Conservation (phyloP, 2,329 filamentous ascomycete genomes). For the Xylariales sp. region DNA sequence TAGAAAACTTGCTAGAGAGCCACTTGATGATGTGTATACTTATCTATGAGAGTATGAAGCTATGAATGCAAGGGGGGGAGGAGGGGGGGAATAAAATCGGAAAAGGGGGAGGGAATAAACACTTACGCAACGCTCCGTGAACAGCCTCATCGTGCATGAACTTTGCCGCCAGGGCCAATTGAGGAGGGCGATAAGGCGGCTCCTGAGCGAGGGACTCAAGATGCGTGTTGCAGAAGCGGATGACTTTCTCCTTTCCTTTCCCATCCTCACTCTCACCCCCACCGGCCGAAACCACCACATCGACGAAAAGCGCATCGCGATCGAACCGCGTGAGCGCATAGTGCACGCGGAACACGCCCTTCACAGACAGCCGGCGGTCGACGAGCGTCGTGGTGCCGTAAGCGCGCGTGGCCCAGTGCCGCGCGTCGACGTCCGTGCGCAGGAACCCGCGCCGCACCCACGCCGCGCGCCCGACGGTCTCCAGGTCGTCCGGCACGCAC, state of each 20-base stretch:
- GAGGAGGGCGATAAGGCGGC: conserved; percentile 44
- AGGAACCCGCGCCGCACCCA: conserved; percentile 61
- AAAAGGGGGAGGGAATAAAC: background rate
- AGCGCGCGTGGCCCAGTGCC: conserved; percentile 55
- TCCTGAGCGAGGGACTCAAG: conserved; percentile 47
- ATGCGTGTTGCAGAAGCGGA: conserved; percentile 48
- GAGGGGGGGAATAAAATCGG: background rate
- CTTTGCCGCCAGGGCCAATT: conserved; percentile 40
- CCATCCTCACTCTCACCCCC: conserved; percentile 42
- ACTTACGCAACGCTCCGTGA: conserved; percentile 52
- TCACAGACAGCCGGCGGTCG: conserved; percentile 56
- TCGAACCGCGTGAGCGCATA: conserved; percentile 59
- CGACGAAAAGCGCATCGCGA: conserved; percentile 64
- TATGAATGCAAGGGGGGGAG: background rate
- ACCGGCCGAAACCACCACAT: conserved; percentile 54
- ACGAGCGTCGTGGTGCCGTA: conserved; percentile 66
- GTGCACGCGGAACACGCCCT: conserved; percentile 59
- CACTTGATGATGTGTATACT: too few species aligned
- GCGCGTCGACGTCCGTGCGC: conserved; percentile 57
- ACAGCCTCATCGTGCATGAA: conserved; percentile 46
- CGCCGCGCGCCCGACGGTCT: conserved; percentile 53
- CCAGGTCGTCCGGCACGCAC: conserved; percentile 58
- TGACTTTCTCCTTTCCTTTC: conserved; percentile 5
- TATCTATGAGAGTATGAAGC: too few species aligned
- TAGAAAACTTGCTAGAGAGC: too few species aligned